Conservation (phyloP, 148 eudicot species). For the Simmondsia chinensis region DNA sequence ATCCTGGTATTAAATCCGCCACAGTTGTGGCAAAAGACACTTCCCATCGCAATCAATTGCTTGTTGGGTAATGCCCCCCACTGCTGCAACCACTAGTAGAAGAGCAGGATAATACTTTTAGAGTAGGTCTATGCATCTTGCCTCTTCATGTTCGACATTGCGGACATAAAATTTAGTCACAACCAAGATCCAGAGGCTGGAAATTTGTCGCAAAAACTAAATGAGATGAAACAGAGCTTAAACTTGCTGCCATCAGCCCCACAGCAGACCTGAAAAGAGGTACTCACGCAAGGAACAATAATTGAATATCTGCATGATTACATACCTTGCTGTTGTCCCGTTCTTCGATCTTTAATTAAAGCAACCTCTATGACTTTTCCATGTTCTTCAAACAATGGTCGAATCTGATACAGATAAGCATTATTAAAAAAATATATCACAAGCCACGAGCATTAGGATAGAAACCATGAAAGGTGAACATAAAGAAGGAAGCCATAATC, state of each 20-base stretch:
- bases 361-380: conserved; percentile 91
- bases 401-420: conserved; percentile 45
- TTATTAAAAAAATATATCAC: no score
- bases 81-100: conserved; percentile 31
- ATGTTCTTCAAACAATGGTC: conserved; percentile 80
- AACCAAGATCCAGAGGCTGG: conserved; percentile 49
- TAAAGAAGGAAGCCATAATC: neutral
- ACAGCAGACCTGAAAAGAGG: conserved; percentile 77
- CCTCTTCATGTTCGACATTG: conserved; percentile 58
- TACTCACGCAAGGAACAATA: conserved; percentile 17
- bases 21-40: conserved; percentile 28
- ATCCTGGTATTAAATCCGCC: conserved; percentile 20
- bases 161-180: conserved; percentile 43
- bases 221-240: conserved; percentile 62
- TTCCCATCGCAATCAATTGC: conserved; percentile 36
- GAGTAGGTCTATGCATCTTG: conserved; percentile 32
- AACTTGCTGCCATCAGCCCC: conserved; percentile 65
- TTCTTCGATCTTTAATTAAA: conserved; percentile 81
- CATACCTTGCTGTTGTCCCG: conserved; percentile 97
- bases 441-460: no score
- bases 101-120: conserved; percentile 25
- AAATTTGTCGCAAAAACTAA: conserved; percentile 44
- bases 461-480: neutral
- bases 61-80: conserved; percentile 29
- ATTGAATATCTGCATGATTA: conserved; percentile 9